phyloP scores from a whole-genome alignment of 2,329 filamentous ascomycete genomes.

The Microsporum canis region DNA sequence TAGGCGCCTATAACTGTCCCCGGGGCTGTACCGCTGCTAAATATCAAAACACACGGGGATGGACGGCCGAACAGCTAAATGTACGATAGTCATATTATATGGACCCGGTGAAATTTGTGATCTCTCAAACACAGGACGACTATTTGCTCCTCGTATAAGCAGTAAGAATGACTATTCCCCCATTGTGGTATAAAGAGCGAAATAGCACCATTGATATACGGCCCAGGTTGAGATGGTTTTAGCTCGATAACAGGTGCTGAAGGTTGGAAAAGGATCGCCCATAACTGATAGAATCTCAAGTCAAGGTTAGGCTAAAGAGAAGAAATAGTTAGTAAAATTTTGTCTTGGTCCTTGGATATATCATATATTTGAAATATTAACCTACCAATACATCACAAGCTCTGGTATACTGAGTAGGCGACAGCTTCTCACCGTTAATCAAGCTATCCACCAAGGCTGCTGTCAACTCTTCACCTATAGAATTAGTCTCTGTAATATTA shows the following conservation, averaged over 20 bases:
- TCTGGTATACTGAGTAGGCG: background rate
- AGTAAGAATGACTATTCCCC: background rate
- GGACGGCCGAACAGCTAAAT: background rate
- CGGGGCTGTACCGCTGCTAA: background rate
- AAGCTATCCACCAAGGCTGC: background rate
- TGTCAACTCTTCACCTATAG: background rate
- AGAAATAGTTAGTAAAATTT: background rate
- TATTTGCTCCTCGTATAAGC: background rate
- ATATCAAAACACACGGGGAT: background rate
- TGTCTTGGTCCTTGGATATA: background rate
- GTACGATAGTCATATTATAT: background rate
- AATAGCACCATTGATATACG: background rate
- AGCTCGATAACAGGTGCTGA: background rate
- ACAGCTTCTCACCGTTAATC: background rate
- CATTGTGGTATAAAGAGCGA: background rate
- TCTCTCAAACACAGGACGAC: background rate
- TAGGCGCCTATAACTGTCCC: background rate
- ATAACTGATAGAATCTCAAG: background rate
- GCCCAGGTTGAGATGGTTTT: background rate
- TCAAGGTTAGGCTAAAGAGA: background rate
- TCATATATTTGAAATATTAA: background rate
- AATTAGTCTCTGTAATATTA: background rate
- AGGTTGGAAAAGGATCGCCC: background rate
- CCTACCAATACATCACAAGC: background rate
- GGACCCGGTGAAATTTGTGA: background rate